Evolutionary conservation across 1,139 yeast species (phyloP).

Genomic region (Suhomyces bokatorum): DNA sequence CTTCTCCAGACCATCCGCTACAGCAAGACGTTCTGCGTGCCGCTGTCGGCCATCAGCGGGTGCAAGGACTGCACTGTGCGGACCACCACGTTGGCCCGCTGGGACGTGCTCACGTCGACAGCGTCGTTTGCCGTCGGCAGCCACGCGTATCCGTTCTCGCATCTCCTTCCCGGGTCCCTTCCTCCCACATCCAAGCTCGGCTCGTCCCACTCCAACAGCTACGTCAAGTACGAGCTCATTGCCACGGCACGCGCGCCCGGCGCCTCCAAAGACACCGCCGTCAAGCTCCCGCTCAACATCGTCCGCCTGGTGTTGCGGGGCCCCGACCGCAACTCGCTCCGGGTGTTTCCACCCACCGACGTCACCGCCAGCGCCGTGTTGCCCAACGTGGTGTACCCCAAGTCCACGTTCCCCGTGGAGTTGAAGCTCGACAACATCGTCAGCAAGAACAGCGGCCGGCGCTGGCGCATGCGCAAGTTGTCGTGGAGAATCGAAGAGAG

Average conservation of each 20-base stretch:
- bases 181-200: slow-evolving; percentile 78
- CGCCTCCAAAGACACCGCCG: slow-evolving; percentile 32
- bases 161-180: slow-evolving; percentile 82
- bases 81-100: slow-evolving; percentile 67
- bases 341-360: slow-evolving; percentile 95
- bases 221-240: slow-evolving; percentile 69
- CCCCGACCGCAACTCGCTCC: slow-evolving; percentile 79
- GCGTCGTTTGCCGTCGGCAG: slow-evolving; percentile 60
- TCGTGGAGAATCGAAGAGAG: slow-evolving; percentile 90
- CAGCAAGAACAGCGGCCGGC: slow-evolving; percentile 47
- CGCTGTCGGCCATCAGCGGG: slow-evolving; percentile 47
- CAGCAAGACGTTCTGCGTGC: slow-evolving; percentile 64
- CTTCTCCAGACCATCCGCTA: slow-evolving; percentile 69
- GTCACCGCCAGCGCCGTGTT: slow-evolving; percentile 82
- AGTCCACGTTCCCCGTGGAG: slow-evolving; percentile 81
- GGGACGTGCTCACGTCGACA: slow-evolving; percentile 75
- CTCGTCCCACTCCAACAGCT: slow-evolving; percentile 50
- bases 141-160: slow-evolving; percentile 94
- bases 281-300: slow-evolving; percentile 70
- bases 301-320: slow-evolving; percentile 78
- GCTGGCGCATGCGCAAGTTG: slow-evolving; percentile 93
- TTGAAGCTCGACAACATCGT: slow-evolving; percentile 78
- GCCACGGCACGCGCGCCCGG: slow-evolving; percentile 48
- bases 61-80: slow-evolving; percentile 60
- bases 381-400: slow-evolving; percentile 88